Evolutionary conservation across 257 asterid genomes (phyloP), one percentile per base, ranked within the genome.

Genomic region (Solanum lignicaule): DNA sequence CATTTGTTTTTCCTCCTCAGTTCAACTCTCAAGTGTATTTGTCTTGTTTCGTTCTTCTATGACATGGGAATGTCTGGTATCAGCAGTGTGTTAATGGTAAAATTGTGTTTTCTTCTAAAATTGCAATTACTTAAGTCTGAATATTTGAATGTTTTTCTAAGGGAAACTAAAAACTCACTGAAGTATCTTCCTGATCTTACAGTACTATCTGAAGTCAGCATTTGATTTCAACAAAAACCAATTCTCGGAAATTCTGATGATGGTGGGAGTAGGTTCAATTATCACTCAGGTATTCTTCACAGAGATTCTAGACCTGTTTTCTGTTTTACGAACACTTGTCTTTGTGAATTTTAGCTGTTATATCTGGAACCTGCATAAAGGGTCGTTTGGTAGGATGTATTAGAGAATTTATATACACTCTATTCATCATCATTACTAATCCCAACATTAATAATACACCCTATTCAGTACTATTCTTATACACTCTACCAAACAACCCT

Each of bases 61-160:
- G 98, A 96, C 83, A 81, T 96, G 95, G 99, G 99, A 43, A 94
- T 95, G 94, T 93, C 98, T 65, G 98, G 98, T 52, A 93, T 96
- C 92, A 93, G 95, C 94, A 93, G 92, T 66, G 94, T 93, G 75
- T 90, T 96, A 75, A 89, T 96, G 97, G 99, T 96, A 94, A 75
- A 38, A 18, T 68, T 88, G 25, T 23, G 29, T 27, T 89, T 20
- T 75, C 48, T n/a, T 76, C 83, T 76, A n/a, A 75, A 36, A 39
- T 6, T 76, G 83, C 60, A 76, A 25, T 76, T 76, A 25, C n/a
- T 76, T n/a, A 12, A 38, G 58, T 38, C 32, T 76, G 83, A 75
- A 75, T 21, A 12, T 3, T 21, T 11, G 13, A 43, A 35, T 10
- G 48, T 74, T 21, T 21, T 23, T 0, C 0, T 74, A 6, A 6